Percentiles rank a stretch among this genome's conserved stretches.
These are phyloP conservation scores for Tylopilus sp. DNA, from an alignment of 768 basidiomycete genomes.

Conservation along the genomic window DNA sequence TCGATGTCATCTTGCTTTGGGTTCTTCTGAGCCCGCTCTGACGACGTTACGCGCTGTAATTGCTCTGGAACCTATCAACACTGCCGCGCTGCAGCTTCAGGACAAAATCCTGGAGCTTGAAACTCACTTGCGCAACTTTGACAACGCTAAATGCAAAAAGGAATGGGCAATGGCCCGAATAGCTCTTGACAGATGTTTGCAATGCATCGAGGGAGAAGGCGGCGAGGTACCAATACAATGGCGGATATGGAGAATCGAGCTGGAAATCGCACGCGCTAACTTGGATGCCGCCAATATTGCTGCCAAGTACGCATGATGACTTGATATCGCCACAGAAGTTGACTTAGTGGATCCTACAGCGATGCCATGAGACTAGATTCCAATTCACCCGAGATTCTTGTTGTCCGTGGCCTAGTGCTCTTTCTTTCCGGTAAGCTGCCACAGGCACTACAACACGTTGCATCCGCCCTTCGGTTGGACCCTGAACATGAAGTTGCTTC, in stretches of 20 bases:
- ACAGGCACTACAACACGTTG: slow-evolving; percentile 66
- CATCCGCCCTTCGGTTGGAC: slow-evolving; percentile 71
- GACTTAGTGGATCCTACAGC: slow-evolving; percentile 34
- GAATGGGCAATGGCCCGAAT: slow-evolving; percentile 78
- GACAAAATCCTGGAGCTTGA: slow-evolving; percentile 60
- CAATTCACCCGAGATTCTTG: slow-evolving; percentile 76
- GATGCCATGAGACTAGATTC: slow-evolving; percentile 70
- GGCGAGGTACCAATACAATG: slow-evolving; percentile 75
- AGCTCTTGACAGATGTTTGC: slow-evolving; percentile 75
- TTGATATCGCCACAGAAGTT: background rate
- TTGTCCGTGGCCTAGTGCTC: slow-evolving; percentile 73
- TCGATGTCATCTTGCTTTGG: slow-evolving; percentile 80
- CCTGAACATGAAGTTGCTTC: slow-evolving; percentile 72
- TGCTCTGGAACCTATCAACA: slow-evolving; percentile 58
- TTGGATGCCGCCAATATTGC: slow-evolving; percentile 72
- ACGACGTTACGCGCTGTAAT: slow-evolving; percentile 63
- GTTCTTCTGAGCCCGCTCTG: slow-evolving; percentile 61
- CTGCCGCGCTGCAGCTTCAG: slow-evolving; percentile 56
- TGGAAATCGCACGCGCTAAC: slow-evolving; percentile 67
- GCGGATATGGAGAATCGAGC: slow-evolving; percentile 75
- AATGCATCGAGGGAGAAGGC: slow-evolving; percentile 71
- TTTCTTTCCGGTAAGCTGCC: slow-evolving; percentile 71
- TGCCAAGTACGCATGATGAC: slow-evolving; percentile 57
- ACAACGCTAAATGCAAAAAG: slow-evolving; percentile 49
- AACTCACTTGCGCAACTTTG: slow-evolving; percentile 61